Base-by-base conservation (phyloP, 106 monocot genomes). In the Apostasia shenzhenica region DNA sequence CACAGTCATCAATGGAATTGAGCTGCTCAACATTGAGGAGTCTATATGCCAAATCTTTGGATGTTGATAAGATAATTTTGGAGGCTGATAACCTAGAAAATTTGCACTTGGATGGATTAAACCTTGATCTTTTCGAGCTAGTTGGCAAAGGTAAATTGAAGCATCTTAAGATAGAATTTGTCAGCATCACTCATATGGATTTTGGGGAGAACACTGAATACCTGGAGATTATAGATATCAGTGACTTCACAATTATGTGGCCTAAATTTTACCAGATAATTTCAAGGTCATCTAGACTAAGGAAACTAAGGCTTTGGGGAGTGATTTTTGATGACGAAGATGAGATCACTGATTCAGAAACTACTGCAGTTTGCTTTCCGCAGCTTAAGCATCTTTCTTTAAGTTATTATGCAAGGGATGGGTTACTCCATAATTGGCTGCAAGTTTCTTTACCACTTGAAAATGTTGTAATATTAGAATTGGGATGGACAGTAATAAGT, bases 261-360 rank as follows among this genome's bases (percentile, higher is more conserved):
- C 85, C 93, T 14, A 99, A 93, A 67, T 90, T 99, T 61, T 85
- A 85, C 69, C 87, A 88, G 43, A 84, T 92, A 81, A 87, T 99
- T 69, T 87, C 83, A 39, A 87, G 79, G 59, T 86, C 99, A 54
- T 87, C 90, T 14, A 90, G 78, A 51, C 64, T 99, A 53, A 76
- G 75, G 68, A 93, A 57, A 73, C 76, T 99, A 12, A 77, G 84
- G 26, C 83, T 99, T 45, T 99, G 99, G 99, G 93, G 93, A 40
- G 83, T 93, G 38, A 80, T 93, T 53, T 99, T 93, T 72, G 99
- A 93, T 58, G 93, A 99, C 45, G 99, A 99, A 61, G 99, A 99
- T 78, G 99, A 99, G 45, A 80, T 87, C 52, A 90, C 93, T 6
- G 87, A 93, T 70, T 76, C 85, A 71, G 99, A 99, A 73, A 80